Base-by-base conservation (phyloP, 1,284 basidiomycete species). In the Fereydounia khargensis region DNA sequence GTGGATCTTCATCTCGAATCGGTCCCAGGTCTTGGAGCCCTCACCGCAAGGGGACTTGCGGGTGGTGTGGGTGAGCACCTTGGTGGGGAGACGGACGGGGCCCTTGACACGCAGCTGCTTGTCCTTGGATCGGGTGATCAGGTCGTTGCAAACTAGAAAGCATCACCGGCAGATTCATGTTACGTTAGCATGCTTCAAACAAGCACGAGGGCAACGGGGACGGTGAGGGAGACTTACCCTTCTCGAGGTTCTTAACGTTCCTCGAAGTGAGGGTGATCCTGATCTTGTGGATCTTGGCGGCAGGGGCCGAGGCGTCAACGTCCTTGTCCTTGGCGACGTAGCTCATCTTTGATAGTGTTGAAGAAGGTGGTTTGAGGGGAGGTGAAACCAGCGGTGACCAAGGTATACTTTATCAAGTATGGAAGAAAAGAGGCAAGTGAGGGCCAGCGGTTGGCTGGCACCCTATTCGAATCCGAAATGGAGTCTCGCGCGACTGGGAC, bases 281-380 rank as follows among this genome's bases (percentile, higher is more conserved):
- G 81, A 99, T 99, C 84, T 96, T 96, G 86, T 98, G 95, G 79
- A 91, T 85, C 82, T 97, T 94, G 77, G 88, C 86, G 67, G 84
- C 82, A 71, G 88, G 86, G 61, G 85, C 84, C 70, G 87, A 88
- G 55, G 65, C 70, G 39, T 76, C 74, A 44, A 72, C 73, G 79
- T 97, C 92, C 81, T 97, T 91, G 81, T 92, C 81, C 86, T 94
- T 95, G 84, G 92, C 90, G 89, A 95, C 92, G 88, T 92, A 91
- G 87, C 88, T 90, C 92, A 96, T 96, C 82, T 80, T 88, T 71
- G 58, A 34, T 18, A 2, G 6, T n/a, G 19, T n/a, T 35, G 38
- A 25, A 35, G 23, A 33, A 21, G 41, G 13, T 36, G 37, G 38
- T 19, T 31, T 11, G 21, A 39, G 83, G 83, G 85, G 84, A 47